phyloP scores from a whole-genome alignment of 2,329 filamentous ascomycete genomes.

The Polytolypa hystricis region DNA sequence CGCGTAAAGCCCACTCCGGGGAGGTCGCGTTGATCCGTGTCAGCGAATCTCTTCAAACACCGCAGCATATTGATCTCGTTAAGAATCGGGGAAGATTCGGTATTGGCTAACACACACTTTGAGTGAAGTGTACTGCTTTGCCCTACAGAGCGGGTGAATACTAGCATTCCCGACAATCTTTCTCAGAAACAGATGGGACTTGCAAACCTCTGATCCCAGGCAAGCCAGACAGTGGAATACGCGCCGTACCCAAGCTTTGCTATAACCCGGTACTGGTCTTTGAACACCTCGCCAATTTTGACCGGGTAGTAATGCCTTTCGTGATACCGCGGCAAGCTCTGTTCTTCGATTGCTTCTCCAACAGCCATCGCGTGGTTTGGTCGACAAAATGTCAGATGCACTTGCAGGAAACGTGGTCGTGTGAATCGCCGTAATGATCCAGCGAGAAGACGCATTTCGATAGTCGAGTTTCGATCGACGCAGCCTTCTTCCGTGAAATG shows the following conservation, averaged over 20 bases:
- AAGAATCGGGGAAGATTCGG: slow-evolving; percentile 8
- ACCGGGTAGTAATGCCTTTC: slow-evolving; percentile 11
- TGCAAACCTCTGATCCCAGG: slow-evolving; percentile 6
- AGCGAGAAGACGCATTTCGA: slow-evolving; percentile 9
- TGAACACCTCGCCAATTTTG: slow-evolving; percentile 11
- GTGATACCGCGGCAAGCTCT: slow-evolving; percentile 9
- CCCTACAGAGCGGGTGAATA: slow-evolving; percentile 4
- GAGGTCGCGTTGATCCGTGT: slow-evolving; percentile 1
- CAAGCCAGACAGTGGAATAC: slow-evolving; percentile 12
- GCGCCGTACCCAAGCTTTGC: slow-evolving; percentile 13
- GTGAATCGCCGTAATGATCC: slow-evolving; percentile 3
- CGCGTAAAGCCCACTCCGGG: slow-evolving; percentile 11
- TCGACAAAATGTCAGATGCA: slow-evolving; percentile 6
- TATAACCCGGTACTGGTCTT: slow-evolving; percentile 9
- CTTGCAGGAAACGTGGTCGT: slow-evolving; percentile 5
- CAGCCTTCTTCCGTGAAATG: slow-evolving; percentile 16
- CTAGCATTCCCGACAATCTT: not conserved
- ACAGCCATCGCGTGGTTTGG: slow-evolving; percentile 6
- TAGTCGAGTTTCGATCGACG: slow-evolving; percentile 14
- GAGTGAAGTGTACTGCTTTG: slow-evolving; percentile 9
- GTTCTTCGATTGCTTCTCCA: slow-evolving; percentile 11
- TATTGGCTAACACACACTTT: slow-evolving; percentile 10
- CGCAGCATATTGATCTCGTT: slow-evolving; percentile 11
- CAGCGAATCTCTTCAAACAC: slow-evolving; percentile 8
- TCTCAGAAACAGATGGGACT: not conserved